Conservation (phyloP, 495 filamentous ascomycete genomes). For the Peziza echinospora region DNA sequence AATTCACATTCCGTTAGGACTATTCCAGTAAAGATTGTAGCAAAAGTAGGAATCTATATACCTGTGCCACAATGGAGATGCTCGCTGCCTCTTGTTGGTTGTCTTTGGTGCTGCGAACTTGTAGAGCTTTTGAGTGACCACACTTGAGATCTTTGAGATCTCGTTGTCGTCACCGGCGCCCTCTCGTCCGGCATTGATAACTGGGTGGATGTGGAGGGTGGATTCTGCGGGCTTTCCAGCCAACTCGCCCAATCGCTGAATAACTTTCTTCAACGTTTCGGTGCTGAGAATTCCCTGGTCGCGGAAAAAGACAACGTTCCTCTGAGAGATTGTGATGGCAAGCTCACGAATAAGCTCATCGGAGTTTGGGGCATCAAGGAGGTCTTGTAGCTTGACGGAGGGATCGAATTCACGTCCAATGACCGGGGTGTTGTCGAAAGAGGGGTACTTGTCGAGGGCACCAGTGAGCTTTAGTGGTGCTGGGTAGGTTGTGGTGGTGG, state of each 20-base stretch:
- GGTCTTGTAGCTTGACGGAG: slow-evolving; percentile 36
- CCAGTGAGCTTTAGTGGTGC: slow-evolving; percentile 1
- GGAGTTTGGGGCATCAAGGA: slow-evolving; percentile 39
- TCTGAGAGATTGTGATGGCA: slow-evolving; percentile 57
- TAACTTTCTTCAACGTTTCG: slow-evolving; percentile 48
- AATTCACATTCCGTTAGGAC: slow-evolving; percentile 29
- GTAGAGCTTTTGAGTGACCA: slow-evolving; percentile 36
- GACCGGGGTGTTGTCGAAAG: slow-evolving; percentile 43
- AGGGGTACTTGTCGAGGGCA: slow-evolving; percentile 24
- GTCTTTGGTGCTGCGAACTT: no score
- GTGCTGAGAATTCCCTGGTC: slow-evolving; percentile 35
- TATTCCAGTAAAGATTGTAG: neutral
- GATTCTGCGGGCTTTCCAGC: slow-evolving; percentile 44
- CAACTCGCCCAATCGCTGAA: slow-evolving; percentile 41
- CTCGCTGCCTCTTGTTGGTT: no score
- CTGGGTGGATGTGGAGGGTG: slow-evolving; percentile 49
- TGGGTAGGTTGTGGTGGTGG: neutral
- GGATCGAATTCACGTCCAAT: slow-evolving; percentile 46
- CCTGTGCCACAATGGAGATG: no score
- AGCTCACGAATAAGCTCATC: slow-evolving; percentile 46
- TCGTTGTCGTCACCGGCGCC: slow-evolving; percentile 40
- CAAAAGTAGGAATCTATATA: no score
- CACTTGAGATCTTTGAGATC: slow-evolving; percentile 50
- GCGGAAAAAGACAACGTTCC: slow-evolving; percentile 67
- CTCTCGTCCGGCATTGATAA: slow-evolving; percentile 37